Base-by-base conservation (phyloP, 768 basidiomycete species). In the Phylloporus sp. region DNA sequence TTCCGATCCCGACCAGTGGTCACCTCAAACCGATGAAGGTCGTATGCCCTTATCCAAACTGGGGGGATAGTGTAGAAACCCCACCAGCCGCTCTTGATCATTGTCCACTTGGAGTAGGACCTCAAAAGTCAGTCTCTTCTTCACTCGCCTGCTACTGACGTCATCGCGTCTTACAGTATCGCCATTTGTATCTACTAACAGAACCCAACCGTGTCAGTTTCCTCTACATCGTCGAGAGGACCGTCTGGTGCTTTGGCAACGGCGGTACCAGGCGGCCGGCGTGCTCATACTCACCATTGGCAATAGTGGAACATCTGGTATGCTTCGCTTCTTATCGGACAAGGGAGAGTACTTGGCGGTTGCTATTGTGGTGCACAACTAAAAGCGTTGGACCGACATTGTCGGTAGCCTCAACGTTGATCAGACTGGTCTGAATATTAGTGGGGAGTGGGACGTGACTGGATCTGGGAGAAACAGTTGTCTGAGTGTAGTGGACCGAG, bases 291-390 rank as follows among this genome's bases (percentile, higher is more conserved):
- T 32, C 31, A 24, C 31, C 15, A 45, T 23, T 16, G 31, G 22
- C 2, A 0, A 1, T 3, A 45, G 32, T n/a, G 41, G 41, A 26
- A 43, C 27, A 6, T 43, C 42, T 18, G 27, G n/a, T n/a, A n/a
- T n/a, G n/a, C 45, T 76, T 18, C 71, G 70, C 49, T 65, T 75
- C 59, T 24, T 34, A 27, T 55, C 59, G 7, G 61, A 64, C 41
- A 58, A 44, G 8, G 67, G 61, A 48, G 72, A 74, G 46, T 50
- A 39, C 11, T 67, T 73, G 63, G 45, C 72, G 22, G 55, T 71
- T n/a, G 63, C 63, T 13, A 31, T 76, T 22, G 76, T 76, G 1
- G 63, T 75, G 23, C 68, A 76, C 64, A 70, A 72, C 62, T 65
- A 69, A 16, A 42, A 28, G 16, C 41, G 41, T 15, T 42, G 27